Evolutionary conservation across 345 rosid species (phyloP).

Genomic region (Eucalyptus sideroxylon): DNA sequence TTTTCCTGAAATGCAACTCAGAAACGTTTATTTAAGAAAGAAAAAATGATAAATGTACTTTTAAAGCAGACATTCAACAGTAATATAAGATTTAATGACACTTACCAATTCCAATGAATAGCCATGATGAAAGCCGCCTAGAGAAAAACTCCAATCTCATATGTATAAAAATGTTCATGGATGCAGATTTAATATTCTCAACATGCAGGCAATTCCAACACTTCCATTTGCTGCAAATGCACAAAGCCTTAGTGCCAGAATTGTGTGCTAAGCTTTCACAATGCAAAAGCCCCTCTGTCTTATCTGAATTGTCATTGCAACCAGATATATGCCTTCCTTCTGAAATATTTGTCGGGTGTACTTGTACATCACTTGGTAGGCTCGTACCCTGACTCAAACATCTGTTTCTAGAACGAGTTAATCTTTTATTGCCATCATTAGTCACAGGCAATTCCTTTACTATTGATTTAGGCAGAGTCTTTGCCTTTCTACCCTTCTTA

Average conservation of each 20-base stretch:
- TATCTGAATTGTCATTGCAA: not conserved
- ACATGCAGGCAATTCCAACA: slow-evolving; percentile 44
- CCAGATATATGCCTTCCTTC: not conserved
- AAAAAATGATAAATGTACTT: not conserved
- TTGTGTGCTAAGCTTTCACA: slow-evolving; percentile 6
- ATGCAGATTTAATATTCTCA: slow-evolving; percentile 37
- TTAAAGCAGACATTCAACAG: not conserved
- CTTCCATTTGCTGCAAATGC: slow-evolving; percentile 50
- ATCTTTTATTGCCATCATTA: slow-evolving; percentile 28
- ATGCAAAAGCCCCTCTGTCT: slow-evolving; percentile 9
- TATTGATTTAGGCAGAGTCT: slow-evolving; percentile 19
- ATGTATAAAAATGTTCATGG: slow-evolving; percentile 21
- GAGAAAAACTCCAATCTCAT: slow-evolving; percentile 62
- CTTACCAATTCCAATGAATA: slow-evolving; percentile 61
- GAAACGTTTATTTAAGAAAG: not conserved
- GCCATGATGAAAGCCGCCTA: slow-evolving; percentile 43
- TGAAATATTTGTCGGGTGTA: slow-evolving; percentile 5
- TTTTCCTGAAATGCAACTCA: slow-evolving; percentile 44
- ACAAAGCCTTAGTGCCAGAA: slow-evolving; percentile 6
- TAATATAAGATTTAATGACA: not conserved
- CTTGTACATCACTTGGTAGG: slow-evolving; percentile 7
- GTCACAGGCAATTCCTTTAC: slow-evolving; percentile 24
- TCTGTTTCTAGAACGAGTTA: slow-evolving; percentile 64
- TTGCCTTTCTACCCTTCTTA: slow-evolving; percentile 8
- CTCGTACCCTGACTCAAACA: slow-evolving; percentile 28